Conservation (phyloP, 257 asterid genomes). For the Catharanthus roseus region DNA sequence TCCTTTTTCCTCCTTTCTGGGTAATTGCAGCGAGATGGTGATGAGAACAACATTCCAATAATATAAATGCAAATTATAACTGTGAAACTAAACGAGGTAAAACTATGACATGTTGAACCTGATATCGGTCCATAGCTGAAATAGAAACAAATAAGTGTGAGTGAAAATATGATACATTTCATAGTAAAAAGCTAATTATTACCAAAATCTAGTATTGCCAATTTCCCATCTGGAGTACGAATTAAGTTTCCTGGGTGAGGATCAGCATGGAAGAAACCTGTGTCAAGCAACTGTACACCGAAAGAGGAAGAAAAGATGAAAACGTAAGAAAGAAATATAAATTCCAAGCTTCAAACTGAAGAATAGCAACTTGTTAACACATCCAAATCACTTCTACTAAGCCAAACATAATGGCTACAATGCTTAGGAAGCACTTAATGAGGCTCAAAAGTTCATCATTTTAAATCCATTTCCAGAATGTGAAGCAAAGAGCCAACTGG, state of each 20-base stretch:
- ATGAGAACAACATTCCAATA: background rate
- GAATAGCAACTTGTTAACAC: no score
- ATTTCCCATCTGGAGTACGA: constrained; percentile 97
- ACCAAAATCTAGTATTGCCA: constrained; percentile 97
- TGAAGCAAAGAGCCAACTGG: no score
- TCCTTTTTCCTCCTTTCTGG: background rate
- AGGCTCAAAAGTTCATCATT: no score
- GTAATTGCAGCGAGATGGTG: background rate
- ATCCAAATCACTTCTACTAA: no score
- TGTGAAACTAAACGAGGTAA: background rate
- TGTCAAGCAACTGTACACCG: constrained; percentile 82
- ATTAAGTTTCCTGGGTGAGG: constrained; percentile 98
- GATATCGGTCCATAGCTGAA: background rate
- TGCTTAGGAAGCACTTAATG: no score
- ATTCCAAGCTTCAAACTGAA: no score
- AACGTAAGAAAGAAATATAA: constrained; percentile 1
- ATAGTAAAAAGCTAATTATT: constrained; percentile 11
- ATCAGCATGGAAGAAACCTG: constrained; percentile 99
- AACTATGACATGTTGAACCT: background rate
- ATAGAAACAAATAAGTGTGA: background rate
- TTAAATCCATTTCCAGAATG: no score
- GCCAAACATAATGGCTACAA: no score
- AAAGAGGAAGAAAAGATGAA: constrained; percentile 12
- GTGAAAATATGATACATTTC: background rate
- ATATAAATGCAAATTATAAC: background rate